Conservation (phyloP, 2,329 filamentous ascomycete genomes). For the Hymenoscyphus infarciens region DNA sequence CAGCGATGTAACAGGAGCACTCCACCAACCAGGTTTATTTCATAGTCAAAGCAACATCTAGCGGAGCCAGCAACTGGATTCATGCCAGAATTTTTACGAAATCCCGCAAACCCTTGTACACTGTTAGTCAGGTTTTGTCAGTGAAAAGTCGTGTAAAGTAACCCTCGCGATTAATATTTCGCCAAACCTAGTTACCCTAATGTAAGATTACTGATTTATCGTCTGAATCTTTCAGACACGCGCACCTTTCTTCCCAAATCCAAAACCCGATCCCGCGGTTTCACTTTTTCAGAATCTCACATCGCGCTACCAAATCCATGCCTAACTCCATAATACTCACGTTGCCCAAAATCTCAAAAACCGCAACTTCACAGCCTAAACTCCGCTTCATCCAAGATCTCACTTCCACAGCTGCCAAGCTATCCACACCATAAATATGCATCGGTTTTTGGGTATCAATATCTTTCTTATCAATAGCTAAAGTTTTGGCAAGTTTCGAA, state of each 20-base stretch:
- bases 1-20: too few species aligned
- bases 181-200: too few species aligned
- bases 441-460: slow-evolving; percentile 36
- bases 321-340: slow-evolving; percentile 5
- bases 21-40: too few species aligned
- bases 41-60: too few species aligned
- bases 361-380: slow-evolving; percentile 42
- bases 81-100: too few species aligned
- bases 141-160: too few species aligned
- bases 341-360: slow-evolving; percentile 42
- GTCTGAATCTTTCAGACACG: too few species aligned
- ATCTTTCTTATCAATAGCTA: slow-evolving; percentile 44
- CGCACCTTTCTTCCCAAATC: neutral
- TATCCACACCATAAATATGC: slow-evolving; percentile 40
- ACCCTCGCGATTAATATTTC: too few species aligned
- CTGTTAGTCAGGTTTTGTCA: too few species aligned
- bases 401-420: slow-evolving; percentile 21
- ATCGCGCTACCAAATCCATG: neutral
- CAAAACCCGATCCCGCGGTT: neutral
- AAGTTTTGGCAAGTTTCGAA: slow-evolving; percentile 41
- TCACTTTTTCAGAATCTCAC: neutral
- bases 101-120: too few species aligned
- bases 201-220: too few species aligned
- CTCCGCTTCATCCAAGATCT: slow-evolving; percentile 46
- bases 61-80: too few species aligned